Evolutionary conservation across 495 filamentous ascomycete genomes (phyloP), one percentile per base, ranked within the genome.

Genomic region (Amorphotheca resinae): DNA sequence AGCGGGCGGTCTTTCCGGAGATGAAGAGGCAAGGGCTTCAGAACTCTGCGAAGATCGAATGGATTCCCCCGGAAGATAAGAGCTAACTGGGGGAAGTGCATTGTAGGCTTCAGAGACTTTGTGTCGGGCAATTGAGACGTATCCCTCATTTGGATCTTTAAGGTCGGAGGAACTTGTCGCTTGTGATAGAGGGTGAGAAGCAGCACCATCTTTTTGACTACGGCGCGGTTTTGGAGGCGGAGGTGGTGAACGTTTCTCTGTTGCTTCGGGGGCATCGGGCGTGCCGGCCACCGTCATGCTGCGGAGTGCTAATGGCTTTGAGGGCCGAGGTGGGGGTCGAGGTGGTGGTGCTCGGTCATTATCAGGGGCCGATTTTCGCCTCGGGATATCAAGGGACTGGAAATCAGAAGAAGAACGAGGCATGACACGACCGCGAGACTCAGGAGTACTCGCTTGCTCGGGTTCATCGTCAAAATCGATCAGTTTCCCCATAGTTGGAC

Each of bases 291-390:
- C 11, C 40, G 61, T 33, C 9, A 51, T 16, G 33, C 67, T 69
- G 25, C 79, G 73, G 6, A 87, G 57, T 4, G 78, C 63, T 4
- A 65, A 62, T n/a, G 84, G 82, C 54, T 87, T 87, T 6, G 67
- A 64, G 1, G 82, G 81, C 34, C 72, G 74, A 3, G 68, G 69
- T 0, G 79, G 80, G 7, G 82, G 81, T 33, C 73, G 74, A 2
- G 68, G 69, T 0, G 80, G 81, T 8, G 75, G 73, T 23, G 55
- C 50, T 46, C 42, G 52, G 30, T 63, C 66, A 2, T 58, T 48
- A 35, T 46, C 46, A 38, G 56, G 44, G 9, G 31, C 41, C 23
- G 46, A 49, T 12, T 51, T 51, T 4, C 47, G 37, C 26, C 45
- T 48, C 14, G 39, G 31, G 35, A 48, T 30, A 32, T 55, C 32